Base-by-base conservation (phyloP, 2,329 filamentous ascomycete genomes). In the Exutisphaerella laricina region DNA sequence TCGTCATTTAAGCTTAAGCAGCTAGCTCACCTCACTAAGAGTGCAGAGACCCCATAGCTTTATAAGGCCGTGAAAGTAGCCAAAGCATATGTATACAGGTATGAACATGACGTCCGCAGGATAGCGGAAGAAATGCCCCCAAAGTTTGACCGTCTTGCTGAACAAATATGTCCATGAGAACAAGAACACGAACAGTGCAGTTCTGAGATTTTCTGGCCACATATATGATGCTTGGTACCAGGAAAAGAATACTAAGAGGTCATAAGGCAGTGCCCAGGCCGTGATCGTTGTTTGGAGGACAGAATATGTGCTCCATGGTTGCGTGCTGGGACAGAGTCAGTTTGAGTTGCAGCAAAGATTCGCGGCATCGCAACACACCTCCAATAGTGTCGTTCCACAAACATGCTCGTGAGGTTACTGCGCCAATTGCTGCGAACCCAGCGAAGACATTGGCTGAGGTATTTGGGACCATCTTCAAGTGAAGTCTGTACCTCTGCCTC, bases 361-460 rank as follows among this genome's bases (percentile, higher is more conserved):
- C 5, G 20, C 16, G 20, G 16, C 14, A 21, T n/a, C 12, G 9
- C n/a, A n/a, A 80, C 88, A 82, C 77, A 95, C 89, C 70, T 81
- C 80, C 85, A 88, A 59, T 96, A 86, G 60, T 88, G 78, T 62
- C 84, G 74, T 68, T 96, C 90, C 51, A 79, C 79, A 52, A 90
- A 77, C 60, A 96, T 75, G 66, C 88, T 96, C 39, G 88, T 96
- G 67, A 88, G 82, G 66, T 97, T 97, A 72, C 88, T 95, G 62
- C 90, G 78, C 90, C 90, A 97, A 68, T 97, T 97, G 73, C 89
- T 96, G 59, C 90, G 82, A 31, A 92, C 88, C 90, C 90, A 97
- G 35, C 90, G 79, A 34, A 90, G 80, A 67, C 90, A 97, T 68
- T 97, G 90, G 62, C 87, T 90, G 51, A 97, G 72, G 61, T 94